A percentile compares a stretch with the other conserved stretches of the same genome.
Conservation (phyloP, 1,139 yeast species). For the Candida sp. region DNA sequence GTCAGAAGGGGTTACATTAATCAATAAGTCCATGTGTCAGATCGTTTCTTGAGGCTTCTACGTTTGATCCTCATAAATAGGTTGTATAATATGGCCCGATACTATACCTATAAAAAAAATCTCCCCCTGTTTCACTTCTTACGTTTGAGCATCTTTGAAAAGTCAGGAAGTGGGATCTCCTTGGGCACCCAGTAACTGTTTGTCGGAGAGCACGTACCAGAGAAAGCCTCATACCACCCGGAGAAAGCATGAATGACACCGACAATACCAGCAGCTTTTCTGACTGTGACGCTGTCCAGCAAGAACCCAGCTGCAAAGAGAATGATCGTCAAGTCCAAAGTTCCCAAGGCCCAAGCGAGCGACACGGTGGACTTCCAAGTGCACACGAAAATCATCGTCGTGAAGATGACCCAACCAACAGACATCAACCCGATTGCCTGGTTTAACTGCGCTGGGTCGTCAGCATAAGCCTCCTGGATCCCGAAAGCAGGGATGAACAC, state of each 20-base stretch:
- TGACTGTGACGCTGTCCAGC: constrained; percentile 41
- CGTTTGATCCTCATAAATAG: too few species aligned
- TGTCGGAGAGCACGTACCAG: constrained; percentile 30
- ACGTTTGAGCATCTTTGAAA: background rate
- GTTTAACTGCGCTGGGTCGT: constrained; percentile 42
- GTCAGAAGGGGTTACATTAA: too few species aligned
- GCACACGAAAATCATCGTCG: constrained; percentile 57
- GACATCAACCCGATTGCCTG: constrained; percentile 63
- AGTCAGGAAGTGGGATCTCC: constrained; percentile 18
- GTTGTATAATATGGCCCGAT: too few species aligned
- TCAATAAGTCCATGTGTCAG: too few species aligned
- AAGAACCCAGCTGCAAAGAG: constrained; percentile 60
- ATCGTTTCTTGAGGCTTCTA: too few species aligned
- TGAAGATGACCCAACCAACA: constrained; percentile 66
- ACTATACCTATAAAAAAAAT: too few species aligned
- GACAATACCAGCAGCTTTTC: constrained; percentile 72
- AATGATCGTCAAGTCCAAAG: constrained; percentile 57
- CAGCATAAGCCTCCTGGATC: constrained; percentile 51
- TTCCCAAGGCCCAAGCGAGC: constrained; percentile 54
- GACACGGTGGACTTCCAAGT: constrained; percentile 70
- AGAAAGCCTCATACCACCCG: constrained; percentile 59
- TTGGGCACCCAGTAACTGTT: constrained; percentile 30
- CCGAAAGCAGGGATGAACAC: constrained; percentile 60
- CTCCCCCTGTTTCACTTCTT: too few species aligned
- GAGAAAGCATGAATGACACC: constrained; percentile 61